Conservation (phyloP, 352 stramenopile species). For the Phytophthora pini region DNA sequence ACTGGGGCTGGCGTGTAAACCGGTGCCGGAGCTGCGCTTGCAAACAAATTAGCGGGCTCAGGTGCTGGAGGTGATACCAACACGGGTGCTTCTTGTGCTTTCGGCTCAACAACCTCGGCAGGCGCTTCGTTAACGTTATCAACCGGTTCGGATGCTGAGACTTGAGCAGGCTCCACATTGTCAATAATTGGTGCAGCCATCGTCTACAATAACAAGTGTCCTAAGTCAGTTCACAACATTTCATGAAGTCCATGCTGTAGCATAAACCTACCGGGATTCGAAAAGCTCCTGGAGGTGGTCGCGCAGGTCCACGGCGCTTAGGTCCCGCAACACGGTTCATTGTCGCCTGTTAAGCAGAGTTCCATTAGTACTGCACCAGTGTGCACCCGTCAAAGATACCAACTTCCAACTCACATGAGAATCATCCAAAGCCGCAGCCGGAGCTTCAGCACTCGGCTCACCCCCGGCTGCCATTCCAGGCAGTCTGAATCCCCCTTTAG, state of each 20-base stretch:
- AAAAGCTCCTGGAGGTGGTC: conserved; percentile 69
- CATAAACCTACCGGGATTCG: conserved; percentile 53
- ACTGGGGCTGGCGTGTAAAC: conserved; percentile 17
- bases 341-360: conserved; percentile 52
- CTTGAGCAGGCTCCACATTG: conserved; percentile 31
- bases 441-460: conserved; percentile 29
- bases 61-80: conserved; percentile 16
- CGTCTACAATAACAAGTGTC: conserved; percentile 34
- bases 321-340: conserved; percentile 81
- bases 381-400: neutral
- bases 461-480: conserved; percentile 64
- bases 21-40: conserved; percentile 10
- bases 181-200: conserved; percentile 47
- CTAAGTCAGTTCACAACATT: conserved; percentile 13
- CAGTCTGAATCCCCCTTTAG: conserved; percentile 69
- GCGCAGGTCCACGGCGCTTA: conserved; percentile 75
- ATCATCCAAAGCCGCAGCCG: conserved; percentile 48
- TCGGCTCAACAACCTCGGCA: conserved; percentile 17
- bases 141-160: conserved; percentile 6
- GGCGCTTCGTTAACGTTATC: conserved; percentile 1
- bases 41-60: conserved; percentile 29
- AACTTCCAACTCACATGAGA: conserved; percentile 61
- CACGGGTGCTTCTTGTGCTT: conserved; percentile 11
- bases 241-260: neutral
- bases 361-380: conserved; percentile 14